Evolutionary conservation across 73 alveolate species (phyloP), one percentile per base, ranked within the genome.

Genomic region (Paramecium sonneborni): DNA sequence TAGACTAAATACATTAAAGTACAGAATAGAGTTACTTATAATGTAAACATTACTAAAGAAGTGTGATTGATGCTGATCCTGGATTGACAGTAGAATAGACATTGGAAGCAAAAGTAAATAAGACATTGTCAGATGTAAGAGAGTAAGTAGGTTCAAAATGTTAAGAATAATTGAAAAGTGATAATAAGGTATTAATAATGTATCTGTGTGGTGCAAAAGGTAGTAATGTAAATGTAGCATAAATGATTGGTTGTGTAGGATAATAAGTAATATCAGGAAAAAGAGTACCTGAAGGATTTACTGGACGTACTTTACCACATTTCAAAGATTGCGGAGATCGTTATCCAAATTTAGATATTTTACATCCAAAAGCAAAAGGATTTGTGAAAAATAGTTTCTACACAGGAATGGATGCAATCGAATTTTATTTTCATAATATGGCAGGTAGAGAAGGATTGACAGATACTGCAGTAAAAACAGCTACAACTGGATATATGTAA

Each of bases 401-500:
- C 92, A 89, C 99, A 26, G 99, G 99, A 14, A 39, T 88, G 52
- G 87, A 82, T 88, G 95, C 95, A 35, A 70, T 74, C 0, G 99
- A 98, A 88, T 97, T 98, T 89, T 98, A 95, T 93, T 98, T 99
- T 97, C 99, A 99, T 93, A 99, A 99, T 79, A 99, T 99, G 99
- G 99, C 99, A 15, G 99, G 99, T 23, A 92, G 99, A 92, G 99
- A 99, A 95, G 99, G 99, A n/a, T 97, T 99, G 24, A 98, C 98
- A 43, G 99, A 99, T 97, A 99, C 99, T 26, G 99, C 99, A 24
- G 99, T 99, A 62, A 99, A 99, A 93, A 99, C 99, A 38, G 96
- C 99, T 18, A 99, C 98, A 85, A 99, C 99, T 15, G 99, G 99
- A 86, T 85, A 99, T 93, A 98, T 99, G 94, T 98, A 98, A 95